Conservation (phyloP, 805 yeast genomes). For the Nakazawaea pomicola region DNA sequence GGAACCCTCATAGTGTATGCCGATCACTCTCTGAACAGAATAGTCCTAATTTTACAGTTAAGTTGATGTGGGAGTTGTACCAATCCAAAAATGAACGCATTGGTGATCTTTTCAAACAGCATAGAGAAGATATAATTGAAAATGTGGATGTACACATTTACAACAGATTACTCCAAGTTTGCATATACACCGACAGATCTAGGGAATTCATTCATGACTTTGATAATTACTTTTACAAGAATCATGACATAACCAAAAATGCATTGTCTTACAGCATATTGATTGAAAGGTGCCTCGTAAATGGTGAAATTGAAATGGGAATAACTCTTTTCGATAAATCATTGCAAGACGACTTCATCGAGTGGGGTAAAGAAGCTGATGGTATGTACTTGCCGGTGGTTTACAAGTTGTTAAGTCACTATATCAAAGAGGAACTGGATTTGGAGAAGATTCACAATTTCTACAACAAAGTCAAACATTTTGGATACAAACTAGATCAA, state of each 20-base stretch:
- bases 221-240: conserved; percentile 24
- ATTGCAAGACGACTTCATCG: conserved; percentile 31
- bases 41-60: conserved; percentile 21
- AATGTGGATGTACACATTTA: conserved; percentile 19
- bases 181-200: conserved; percentile 24
- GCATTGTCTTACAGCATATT: conserved; percentile 31
- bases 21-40: conserved; percentile 14
- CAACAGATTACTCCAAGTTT: conserved; percentile 21
- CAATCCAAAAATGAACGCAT: too few relatives aligned
- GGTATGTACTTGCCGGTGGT: conserved; percentile 23
- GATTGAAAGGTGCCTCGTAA: conserved; percentile 27
- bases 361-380: conserved; percentile 36
- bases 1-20: conserved; percentile 20
- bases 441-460: conserved; percentile 20
- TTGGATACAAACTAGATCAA: conserved; percentile 31
- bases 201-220: conserved; percentile 21
- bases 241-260: conserved; percentile 28
- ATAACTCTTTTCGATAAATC: conserved; percentile 29
- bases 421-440: conserved; percentile 14
- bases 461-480: conserved; percentile 38
- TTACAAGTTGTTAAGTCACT: conserved; percentile 20
- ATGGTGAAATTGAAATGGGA: conserved; percentile 29
- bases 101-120: conserved; percentile 26
- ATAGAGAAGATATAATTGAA: conserved; percentile 16
- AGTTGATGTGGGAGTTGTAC: conserved; percentile 18